A percentile compares a stretch with the other conserved stretches of the same genome.
These are phyloP conservation scores for Fibroporia radiculosa DNA, from an alignment of 768 basidiomycete species.

Conservation along the genomic window DNA sequence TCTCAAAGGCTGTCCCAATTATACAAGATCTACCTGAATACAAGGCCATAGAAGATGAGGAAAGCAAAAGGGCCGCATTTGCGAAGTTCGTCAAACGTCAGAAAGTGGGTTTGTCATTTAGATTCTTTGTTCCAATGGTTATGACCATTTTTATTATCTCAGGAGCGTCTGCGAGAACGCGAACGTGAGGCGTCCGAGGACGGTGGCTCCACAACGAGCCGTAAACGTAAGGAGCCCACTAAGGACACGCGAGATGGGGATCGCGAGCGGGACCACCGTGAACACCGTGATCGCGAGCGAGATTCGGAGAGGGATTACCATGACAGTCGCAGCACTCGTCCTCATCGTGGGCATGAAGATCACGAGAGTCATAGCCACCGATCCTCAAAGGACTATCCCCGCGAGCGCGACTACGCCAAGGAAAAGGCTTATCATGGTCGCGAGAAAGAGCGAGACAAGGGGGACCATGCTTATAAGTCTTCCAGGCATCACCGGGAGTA, in stretches of 20 bases:
- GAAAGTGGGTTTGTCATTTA: constrained; percentile 46
- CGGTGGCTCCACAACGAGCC: constrained; percentile 70
- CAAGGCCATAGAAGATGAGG: constrained; percentile 84
- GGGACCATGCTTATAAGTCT: constrained; percentile 30
- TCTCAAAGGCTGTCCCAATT: constrained; percentile 53
- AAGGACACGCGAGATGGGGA: constrained; percentile 29
- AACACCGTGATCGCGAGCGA: constrained; percentile 17
- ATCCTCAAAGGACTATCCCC: constrained; percentile 27
- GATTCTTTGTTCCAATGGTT: constrained; percentile 1
- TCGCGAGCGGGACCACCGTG: constrained; percentile 25
- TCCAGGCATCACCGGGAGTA: constrained; percentile 48
- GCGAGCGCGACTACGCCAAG: constrained; percentile 30
- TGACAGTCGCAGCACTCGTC: constrained; percentile 33
- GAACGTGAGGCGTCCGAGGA: constrained; percentile 62
- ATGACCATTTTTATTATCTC: constrained; percentile 1
- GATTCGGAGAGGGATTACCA: constrained; percentile 25
- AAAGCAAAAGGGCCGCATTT: constrained; percentile 73
- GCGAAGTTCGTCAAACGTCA: constrained; percentile 85
- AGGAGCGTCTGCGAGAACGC: constrained; percentile 71
- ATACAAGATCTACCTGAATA: constrained; percentile 84
- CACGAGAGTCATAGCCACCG: constrained; percentile 31
- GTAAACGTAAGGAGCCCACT: constrained; percentile 70
- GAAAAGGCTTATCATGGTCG: constrained; percentile 30
- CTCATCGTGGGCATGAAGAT: constrained; percentile 44
- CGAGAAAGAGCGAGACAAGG: constrained; percentile 26